A percentile compares a stretch with the other conserved stretches of the same genome.
These are phyloP conservation scores for Paraphaeosphaeria sporulosa DNA, from an alignment of 2,329 filamentous ascomycete genomes.

Conservation along the genomic window DNA sequence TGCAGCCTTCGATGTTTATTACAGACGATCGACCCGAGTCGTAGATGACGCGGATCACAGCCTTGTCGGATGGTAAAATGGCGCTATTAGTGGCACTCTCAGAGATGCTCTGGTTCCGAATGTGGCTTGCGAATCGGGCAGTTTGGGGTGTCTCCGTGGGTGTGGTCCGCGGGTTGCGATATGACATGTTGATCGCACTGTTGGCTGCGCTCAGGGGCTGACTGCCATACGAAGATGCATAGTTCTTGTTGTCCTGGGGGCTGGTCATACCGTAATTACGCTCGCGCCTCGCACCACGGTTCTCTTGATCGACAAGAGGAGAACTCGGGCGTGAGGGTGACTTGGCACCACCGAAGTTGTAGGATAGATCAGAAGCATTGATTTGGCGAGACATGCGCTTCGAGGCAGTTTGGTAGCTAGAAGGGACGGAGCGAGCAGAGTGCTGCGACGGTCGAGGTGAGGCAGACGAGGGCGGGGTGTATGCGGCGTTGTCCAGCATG, in stretches of 20 bases:
- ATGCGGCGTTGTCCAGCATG: conserved; percentile 72
- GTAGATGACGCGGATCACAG: conserved; percentile 91
- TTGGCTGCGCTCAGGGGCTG: conserved; percentile 62
- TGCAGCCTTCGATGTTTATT: conserved; percentile 90
- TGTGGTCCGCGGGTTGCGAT: conserved; percentile 54
- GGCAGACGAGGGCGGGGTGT: conserved; percentile 68
- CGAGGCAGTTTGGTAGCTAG: conserved; percentile 51
- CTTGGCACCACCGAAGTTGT: conserved; percentile 57
- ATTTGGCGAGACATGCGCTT: conserved; percentile 59
- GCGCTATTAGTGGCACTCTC: conserved; percentile 81
- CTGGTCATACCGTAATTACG: conserved; percentile 67
- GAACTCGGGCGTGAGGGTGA: conserved; percentile 74
- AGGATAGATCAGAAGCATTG: conserved; percentile 52
- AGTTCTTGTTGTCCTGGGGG: conserved; percentile 64
- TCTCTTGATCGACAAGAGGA: conserved; percentile 68
- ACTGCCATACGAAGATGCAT: conserved; percentile 60
- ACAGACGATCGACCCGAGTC: conserved; percentile 92
- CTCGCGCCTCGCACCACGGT: conserved; percentile 60
- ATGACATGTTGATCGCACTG: conserved; percentile 54
- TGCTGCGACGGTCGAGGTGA: conserved; percentile 68
- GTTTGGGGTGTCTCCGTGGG: conserved; percentile 69
- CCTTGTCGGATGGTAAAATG: conserved; percentile 82
- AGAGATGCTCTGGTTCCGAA: conserved; percentile 76
- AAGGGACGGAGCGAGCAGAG: conserved; percentile 57
- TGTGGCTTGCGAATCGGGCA: conserved; percentile 71